Conservation (phyloP, 164 flowering plant species). For the Houttuynia cordata region DNA sequence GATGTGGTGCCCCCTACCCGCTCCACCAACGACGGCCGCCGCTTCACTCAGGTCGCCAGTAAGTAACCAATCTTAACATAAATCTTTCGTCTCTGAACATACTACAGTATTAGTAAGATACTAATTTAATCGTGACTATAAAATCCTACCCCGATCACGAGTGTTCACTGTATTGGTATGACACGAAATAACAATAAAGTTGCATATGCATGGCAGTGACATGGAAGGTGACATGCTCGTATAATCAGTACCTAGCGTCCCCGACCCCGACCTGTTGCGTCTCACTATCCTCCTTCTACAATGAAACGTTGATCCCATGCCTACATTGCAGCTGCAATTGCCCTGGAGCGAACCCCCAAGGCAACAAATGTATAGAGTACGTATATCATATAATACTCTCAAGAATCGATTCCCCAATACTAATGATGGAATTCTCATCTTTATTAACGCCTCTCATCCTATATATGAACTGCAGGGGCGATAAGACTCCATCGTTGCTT, state of each 20-base stretch:
- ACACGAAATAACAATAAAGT: no score
- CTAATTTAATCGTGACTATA: no score
- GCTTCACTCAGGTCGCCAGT: slow-evolving; percentile 55
- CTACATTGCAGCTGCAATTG: slow-evolving; percentile 69
- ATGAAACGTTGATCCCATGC: slow-evolving; percentile 38
- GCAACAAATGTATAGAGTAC: slow-evolving; percentile 36
- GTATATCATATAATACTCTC: no score
- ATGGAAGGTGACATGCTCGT: slow-evolving; percentile 53
- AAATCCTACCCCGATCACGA: no score
- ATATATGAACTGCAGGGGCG: slow-evolving; percentile 26
- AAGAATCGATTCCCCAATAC: no score
- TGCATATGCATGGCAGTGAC: slow-evolving; percentile 65
- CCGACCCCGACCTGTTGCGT: slow-evolving; percentile 60
- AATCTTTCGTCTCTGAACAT: no score
- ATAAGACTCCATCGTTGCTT: slow-evolving; percentile 21
- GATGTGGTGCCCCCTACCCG: slow-evolving; percentile 30
- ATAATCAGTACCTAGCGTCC: slow-evolving; percentile 42
- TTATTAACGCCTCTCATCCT: neutral
- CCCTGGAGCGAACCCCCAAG: slow-evolving; percentile 20
- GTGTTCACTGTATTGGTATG: no score
- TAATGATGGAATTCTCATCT: neutral
- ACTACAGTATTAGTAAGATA: no score
- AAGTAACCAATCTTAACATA: slow-evolving; percentile 11
- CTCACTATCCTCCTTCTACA: slow-evolving; percentile 68
- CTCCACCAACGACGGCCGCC: slow-evolving; percentile 30